Conservation (phyloP, 768 basidiomycete species). For the Lactarius evosmus region DNA sequence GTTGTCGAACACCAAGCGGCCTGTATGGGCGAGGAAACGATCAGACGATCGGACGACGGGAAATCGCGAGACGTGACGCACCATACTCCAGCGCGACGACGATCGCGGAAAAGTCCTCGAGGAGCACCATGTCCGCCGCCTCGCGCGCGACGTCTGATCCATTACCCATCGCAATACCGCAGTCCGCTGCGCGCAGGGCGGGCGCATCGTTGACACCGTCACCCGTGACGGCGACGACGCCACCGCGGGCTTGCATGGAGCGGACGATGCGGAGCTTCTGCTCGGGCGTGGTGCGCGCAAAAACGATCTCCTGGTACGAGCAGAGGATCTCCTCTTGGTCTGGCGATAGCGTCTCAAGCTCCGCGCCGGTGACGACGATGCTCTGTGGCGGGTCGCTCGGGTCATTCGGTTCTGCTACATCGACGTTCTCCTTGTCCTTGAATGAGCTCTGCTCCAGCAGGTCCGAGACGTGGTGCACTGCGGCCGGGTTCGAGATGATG, state of each 20-base stretch:
- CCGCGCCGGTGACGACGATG: conserved; percentile 44
- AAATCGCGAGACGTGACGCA: conserved; percentile 2
- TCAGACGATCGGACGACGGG: not conserved
- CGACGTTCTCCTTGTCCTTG: conserved; percentile 36
- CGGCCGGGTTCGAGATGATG: conserved; percentile 43
- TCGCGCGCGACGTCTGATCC: conserved; percentile 52
- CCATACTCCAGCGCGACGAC: conserved; percentile 63
- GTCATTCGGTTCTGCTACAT: not conserved
- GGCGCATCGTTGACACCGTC: conserved; percentile 65
- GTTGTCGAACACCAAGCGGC: conserved; percentile 61
- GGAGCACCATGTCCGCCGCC: conserved; percentile 61
- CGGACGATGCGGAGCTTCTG: conserved; percentile 66
- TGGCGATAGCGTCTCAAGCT: conserved; percentile 25
- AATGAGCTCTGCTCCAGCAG: conserved; percentile 35
- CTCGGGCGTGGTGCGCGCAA: conserved; percentile 60
- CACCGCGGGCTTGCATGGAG: conserved; percentile 48
- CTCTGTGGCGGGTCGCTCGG: conserved; percentile 31
- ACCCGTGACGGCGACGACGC: conserved; percentile 61
- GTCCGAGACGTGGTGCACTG: conserved; percentile 40
- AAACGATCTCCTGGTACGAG: conserved; percentile 50
- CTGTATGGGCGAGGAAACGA: conserved; percentile 16
- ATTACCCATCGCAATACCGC: conserved; percentile 58
- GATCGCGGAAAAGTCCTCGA: conserved; percentile 65
- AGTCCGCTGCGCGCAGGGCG: conserved; percentile 56
- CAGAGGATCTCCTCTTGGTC: conserved; percentile 32